Evolutionary conservation across 1,284 basidiomycete species (phyloP).

Genomic region (Cryptococcus amylolentus): DNA sequence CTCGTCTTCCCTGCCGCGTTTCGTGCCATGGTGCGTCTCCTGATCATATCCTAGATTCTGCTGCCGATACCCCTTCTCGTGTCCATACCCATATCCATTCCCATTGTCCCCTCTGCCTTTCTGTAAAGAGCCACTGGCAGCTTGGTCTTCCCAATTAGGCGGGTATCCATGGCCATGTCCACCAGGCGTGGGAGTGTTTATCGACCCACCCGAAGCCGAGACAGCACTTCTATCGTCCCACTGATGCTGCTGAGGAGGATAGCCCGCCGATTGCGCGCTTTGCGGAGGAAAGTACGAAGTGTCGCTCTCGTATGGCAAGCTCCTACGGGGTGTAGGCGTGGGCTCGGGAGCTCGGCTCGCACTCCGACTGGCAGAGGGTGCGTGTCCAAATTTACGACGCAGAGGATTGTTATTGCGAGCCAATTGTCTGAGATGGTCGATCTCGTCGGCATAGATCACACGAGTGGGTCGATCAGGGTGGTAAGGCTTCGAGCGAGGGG

Average conservation of each 20-base stretch:
- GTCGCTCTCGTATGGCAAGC: constrained; percentile 21
- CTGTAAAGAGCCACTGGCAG: not conserved
- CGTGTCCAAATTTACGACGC: constrained; percentile 11
- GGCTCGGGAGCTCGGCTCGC: constrained; percentile 24
- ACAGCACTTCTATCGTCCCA: constrained; percentile 9
- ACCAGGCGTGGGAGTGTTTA: constrained; percentile 21
- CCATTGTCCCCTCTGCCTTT: constrained; percentile 10
- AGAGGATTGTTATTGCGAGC: constrained; percentile 37
- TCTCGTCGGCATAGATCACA: constrained; percentile 34
- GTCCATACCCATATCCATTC: not conserved
- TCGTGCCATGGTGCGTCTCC: constrained; percentile 1
- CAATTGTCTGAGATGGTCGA: constrained; percentile 17
- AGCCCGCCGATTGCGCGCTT: not conserved
- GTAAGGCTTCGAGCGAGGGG: constrained; percentile 21
- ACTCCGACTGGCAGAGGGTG: no score
- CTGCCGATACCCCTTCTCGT: constrained; percentile 14
- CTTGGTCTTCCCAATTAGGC: constrained; percentile 11
- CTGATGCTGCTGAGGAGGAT: constrained; percentile 3
- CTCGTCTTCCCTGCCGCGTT: no score
- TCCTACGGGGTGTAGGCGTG: constrained; percentile 21
- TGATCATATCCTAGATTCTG: constrained; percentile 16
- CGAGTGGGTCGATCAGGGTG: constrained; percentile 21
- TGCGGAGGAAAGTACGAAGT: constrained; percentile 33
- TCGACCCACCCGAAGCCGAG: constrained; percentile 9
- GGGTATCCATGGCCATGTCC: constrained; percentile 8